Base-by-base conservation (phyloP, 179 eudicot species). In the Gypsophila paniculata region DNA sequence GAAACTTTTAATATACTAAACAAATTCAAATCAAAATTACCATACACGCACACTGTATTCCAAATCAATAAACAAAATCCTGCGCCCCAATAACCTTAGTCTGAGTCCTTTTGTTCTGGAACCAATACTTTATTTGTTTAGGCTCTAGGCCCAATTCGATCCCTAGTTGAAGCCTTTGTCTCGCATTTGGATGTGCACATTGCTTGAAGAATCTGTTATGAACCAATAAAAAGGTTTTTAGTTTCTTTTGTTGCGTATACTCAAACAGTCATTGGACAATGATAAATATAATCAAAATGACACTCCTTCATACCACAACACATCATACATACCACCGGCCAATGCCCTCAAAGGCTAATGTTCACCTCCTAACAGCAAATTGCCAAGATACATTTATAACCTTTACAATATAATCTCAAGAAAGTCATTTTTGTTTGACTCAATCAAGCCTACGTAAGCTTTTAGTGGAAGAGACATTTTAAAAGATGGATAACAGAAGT, bases 71-170 rank as follows among this genome's bases (percentile, higher is more conserved):
- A 38, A 8, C 8, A 71, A 8, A 8, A 48, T 63, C 49, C 4
- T 36, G 18, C 26, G 66, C 19, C 32, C 34, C 26, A 69, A 19
- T 11, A 70, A 85, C 85, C 88, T 82, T 85, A 22, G 58, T 42
- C 69, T 85, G 84, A 57, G 82, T 80, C 69, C 86, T 80, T 76
- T 82, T 85, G 79, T 82, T 85, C 63, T 85, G 88, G 49, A 85
- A 85, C 88, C 88, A 85, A 73, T 75, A 82, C 64, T 82, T 85
- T 46, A 85, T 61, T 72, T 85, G 81, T 51, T 29, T 73, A 55
- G 76, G 76, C 73, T 82, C 84, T 57, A 85, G 64, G 39, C 84
- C 82, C 66, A 85, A 11, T 67, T 85, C 80, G 29, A 26, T 38
- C 22, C 79, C 76, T 26, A 85, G 82, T 68, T 63, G 81, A 39